Evolutionary conservation across 2,329 filamentous ascomycete genomes (phyloP).

Genomic region (Alternaria metachromatica): DNA sequence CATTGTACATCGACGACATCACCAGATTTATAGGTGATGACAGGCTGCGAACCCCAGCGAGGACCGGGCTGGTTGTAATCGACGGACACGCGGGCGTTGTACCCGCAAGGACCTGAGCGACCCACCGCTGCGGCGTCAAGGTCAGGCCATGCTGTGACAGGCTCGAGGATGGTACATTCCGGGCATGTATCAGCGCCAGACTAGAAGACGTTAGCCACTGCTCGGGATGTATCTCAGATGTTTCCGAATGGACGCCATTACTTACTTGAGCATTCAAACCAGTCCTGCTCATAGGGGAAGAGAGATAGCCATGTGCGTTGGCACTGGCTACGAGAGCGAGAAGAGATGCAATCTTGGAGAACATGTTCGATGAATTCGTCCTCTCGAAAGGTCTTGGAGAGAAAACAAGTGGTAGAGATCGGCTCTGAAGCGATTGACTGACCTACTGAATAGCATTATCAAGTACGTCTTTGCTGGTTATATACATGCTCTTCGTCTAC

Average conservation of each 20-base stretch:
- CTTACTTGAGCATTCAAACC: conserved; percentile 40
- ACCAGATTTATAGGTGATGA: conserved; percentile 39
- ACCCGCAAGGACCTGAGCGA: conserved; percentile 43
- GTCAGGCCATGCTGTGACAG: conserved; percentile 43
- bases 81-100: conserved; percentile 44
- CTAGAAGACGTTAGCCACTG: conserved; percentile 2
- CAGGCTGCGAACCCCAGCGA: conserved; percentile 36
- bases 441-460: background rate
- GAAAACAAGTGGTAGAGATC: background rate
- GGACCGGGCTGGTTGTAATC: conserved; percentile 45
- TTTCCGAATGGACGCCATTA: background rate
- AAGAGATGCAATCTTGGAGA: conserved; percentile 17
- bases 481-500: background rate
- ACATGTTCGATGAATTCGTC: conserved; percentile 20
- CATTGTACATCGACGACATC: conserved; percentile 42
- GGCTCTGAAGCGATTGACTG: background rate
- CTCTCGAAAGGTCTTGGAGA: background rate
- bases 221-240: no score
- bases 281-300: conserved; percentile 43
- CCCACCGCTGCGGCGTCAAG: conserved; percentile 36
- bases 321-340: conserved; percentile 29
- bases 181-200: conserved; percentile 42
- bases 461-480: background rate
- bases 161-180: conserved; percentile 45
- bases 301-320: conserved; percentile 42